These are phyloP conservation scores for Gymnopilus dilepis DNA, from an alignment of 768 basidiomycete species.

Conservation along the genomic window DNA sequence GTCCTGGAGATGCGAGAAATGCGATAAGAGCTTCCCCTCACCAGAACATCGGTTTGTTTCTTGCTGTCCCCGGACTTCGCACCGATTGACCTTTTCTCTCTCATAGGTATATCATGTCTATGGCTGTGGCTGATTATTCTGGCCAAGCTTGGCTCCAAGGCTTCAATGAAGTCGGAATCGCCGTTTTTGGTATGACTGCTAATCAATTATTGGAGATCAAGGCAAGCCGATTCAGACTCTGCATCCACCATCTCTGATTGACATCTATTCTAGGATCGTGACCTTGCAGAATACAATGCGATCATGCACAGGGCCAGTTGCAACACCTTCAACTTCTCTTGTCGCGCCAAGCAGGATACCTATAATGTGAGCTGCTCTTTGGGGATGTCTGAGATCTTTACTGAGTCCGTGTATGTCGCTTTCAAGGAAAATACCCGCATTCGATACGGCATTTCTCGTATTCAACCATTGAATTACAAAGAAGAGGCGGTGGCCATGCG, in stretches of 20 bases:
- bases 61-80: constrained; percentile 2
- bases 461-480: constrained; percentile 68
- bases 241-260: background rate
- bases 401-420: background rate
- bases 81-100: background rate
- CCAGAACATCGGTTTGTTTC: constrained; percentile 81
- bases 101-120: constrained; percentile 75
- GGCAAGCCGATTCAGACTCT: constrained; percentile 40
- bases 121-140: constrained; percentile 91
- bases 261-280: constrained; percentile 18
- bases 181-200: constrained; percentile 78
- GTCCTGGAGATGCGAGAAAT: constrained; percentile 95
- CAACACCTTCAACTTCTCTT: constrained; percentile 79
- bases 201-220: constrained; percentile 79
- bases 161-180: constrained; percentile 90
- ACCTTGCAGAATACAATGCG: constrained; percentile 50
- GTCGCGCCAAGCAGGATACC: constrained; percentile 86
- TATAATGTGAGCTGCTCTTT: constrained; percentile 64
- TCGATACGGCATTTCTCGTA: constrained; percentile 80
- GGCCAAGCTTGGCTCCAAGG: constrained; percentile 92
- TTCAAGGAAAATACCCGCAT: constrained; percentile 79
- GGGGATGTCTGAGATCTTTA: background rate
- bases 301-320: constrained; percentile 70
- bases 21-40: constrained; percentile 67
- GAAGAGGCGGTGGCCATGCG: constrained; percentile 66